Percentiles rank a stretch among this genome's conserved stretches.
phyloP scores from a whole-genome alignment of 2,329 filamentous ascomycete species.

The Stemphylium beticola region DNA sequence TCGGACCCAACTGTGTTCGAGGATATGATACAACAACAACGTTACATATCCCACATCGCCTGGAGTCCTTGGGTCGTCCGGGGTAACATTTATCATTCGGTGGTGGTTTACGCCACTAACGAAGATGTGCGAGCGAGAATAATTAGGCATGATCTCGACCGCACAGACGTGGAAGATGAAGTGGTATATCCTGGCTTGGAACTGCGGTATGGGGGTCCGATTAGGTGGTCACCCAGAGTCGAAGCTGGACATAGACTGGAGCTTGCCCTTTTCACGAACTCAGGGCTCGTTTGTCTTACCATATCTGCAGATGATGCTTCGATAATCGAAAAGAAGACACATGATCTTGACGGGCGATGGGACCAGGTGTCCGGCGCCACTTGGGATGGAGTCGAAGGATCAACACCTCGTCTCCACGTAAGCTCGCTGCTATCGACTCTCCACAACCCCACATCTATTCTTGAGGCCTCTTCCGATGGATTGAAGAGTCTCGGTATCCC shows the following conservation, averaged over 20 bases:
- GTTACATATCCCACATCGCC: conserved; percentile 43
- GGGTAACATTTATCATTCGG: conserved; percentile 28
- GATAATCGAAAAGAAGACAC: conserved; percentile 24
- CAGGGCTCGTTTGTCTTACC: conserved; percentile 34
- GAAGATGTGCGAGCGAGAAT: conserved; percentile 35
- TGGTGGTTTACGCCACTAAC: conserved; percentile 48
- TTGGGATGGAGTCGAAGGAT: conserved; percentile 38
- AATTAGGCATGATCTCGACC: conserved; percentile 22
- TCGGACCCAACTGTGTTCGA: conserved; percentile 34
- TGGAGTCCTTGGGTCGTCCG: conserved; percentile 50
- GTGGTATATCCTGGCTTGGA: conserved; percentile 29
- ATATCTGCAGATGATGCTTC: conserved; percentile 33
- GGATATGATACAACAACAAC: conserved; percentile 39
- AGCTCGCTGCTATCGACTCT: conserved; percentile 47
- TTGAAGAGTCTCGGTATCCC: conserved; percentile 24
- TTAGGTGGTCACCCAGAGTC: conserved; percentile 37
- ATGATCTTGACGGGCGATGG: conserved; percentile 52
- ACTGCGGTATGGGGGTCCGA: conserved; percentile 32
- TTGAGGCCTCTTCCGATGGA: conserved; percentile 31
- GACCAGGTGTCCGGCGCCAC: conserved; percentile 46
- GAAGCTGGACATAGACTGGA: conserved; percentile 22
- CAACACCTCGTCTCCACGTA: conserved; percentile 41
- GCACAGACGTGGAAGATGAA: conserved; percentile 30
- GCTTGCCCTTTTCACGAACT: conserved; percentile 42
- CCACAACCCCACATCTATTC: conserved; percentile 36